Evolutionary conservation across 768 basidiomycete species (phyloP), one percentile per base, ranked within the genome.

Genomic region (Tylopilus intermedius): DNA sequence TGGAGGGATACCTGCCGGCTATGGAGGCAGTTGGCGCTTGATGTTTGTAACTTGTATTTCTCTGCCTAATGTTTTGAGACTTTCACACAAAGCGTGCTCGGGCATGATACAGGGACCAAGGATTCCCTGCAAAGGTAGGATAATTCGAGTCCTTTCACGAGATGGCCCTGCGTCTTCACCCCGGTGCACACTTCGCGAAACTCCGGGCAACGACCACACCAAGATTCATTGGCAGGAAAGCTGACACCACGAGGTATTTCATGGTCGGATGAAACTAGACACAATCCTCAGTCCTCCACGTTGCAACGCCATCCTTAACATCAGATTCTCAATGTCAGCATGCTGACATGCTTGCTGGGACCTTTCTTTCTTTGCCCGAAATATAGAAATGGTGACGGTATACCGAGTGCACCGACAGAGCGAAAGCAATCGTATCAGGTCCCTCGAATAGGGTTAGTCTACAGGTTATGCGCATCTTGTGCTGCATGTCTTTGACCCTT

Each of bases 1-100:
- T 82, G 62, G 91, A 94, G 64, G 92, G 92, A 41, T 91, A 87
- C 69, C 70, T 92, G 70, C 90, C 91, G 45, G 77, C 81, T 54
- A 77, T 85, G 73, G 88, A 89, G 64, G 78, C 81, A 47, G 82
- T 90, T 51, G 88, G 88, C 39, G 88, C 88, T 72, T 90, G 71
- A 81, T 56, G 53, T 61, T 59, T 57, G 62, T 62, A 54, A 60
- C 54, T 55, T 69, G 66, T 73, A 71, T 68, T 71, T 70, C 51
- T 55, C 47, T 55, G 52, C 26, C 37, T 66, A 60, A 60, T 63
- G 45, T 58, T 47, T 58, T 42, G 55, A 53, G 30, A 37, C 33
- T 52, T 47, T n/a, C 29, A 43, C 18, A 15, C 22, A 15, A 46
- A 26, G 8, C 40, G 49, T 13, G 26, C 30, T 5, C 3, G 35